These are phyloP conservation scores for Crithidia brevicula DNA, from an alignment of 208 protist species.

Conservation along the genomic window DNA sequence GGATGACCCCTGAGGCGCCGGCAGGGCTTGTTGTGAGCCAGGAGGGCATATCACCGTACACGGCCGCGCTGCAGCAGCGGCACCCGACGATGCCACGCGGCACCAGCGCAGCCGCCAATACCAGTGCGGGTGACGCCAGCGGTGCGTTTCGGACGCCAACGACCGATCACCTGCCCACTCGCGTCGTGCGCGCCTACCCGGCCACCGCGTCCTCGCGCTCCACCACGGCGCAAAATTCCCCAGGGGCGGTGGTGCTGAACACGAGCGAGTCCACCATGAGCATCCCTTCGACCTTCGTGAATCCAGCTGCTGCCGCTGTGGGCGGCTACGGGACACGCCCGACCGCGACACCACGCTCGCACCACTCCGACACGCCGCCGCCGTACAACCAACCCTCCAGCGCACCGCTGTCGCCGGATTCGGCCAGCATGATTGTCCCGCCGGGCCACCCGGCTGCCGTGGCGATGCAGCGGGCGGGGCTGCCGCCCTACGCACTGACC, in stretches of 20 bases:
- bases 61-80: neutral
- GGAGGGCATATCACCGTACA: conserved; percentile 10
- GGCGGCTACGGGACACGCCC: neutral
- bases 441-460: neutral
- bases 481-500: neutral
- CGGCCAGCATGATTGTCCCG: conserved; percentile 17
- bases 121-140: neutral
- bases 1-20: conserved; percentile 16
- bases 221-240: conserved; percentile 13
- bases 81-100: neutral
- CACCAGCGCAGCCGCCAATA: neutral
- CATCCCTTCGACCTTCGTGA: neutral
- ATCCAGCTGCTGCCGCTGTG: neutral
- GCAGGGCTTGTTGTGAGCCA: neutral
- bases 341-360: conserved; percentile 7
- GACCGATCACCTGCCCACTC: neutral
- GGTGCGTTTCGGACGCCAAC: neutral
- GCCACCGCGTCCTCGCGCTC: neutral
- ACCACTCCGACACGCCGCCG: conserved; percentile 5
- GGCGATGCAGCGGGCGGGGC: neutral
- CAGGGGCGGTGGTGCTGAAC: conserved; percentile 1
- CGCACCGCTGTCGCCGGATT: conserved; percentile 5
- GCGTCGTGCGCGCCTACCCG: conserved; percentile 5
- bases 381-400: conserved; percentile 16
- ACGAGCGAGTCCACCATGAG: neutral